Evolutionary conservation across 2,329 filamentous ascomycete species (phyloP).

Genomic region (Sclerotinia borealis): DNA sequence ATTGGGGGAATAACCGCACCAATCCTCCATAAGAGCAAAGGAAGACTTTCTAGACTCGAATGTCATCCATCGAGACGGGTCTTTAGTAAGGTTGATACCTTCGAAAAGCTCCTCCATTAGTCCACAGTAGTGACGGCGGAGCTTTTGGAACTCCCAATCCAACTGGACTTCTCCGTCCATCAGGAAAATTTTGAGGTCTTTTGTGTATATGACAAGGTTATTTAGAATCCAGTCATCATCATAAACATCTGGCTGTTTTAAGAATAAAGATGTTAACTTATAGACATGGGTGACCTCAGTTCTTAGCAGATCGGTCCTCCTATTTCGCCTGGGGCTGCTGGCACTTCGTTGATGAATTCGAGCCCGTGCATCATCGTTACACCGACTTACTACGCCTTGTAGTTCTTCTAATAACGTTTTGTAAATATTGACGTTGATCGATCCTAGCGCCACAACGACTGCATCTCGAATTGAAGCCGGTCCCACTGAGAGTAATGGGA

Average conservation of each 20-base stretch:
- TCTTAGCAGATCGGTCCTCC: conserved; percentile 77
- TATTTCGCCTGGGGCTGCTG: conserved; percentile 75
- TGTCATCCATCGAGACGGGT: conserved; percentile 90
- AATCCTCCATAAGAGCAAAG: conserved; percentile 96
- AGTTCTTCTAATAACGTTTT: conserved; percentile 84
- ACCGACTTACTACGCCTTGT: conserved; percentile 77
- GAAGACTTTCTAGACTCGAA: conserved; percentile 95
- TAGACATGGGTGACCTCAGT: conserved; percentile 97
- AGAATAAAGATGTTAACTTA: conserved; percentile 84
- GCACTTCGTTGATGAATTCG: conserved; percentile 81
- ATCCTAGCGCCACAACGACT: conserved; percentile 85
- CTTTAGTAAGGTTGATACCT: conserved; percentile 76
- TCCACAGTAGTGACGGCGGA: conserved; percentile 90
- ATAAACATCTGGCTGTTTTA: conserved; percentile 71
- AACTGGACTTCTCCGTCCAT: conserved; percentile 93
- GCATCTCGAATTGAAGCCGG: conserved; percentile 80
- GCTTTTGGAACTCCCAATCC: conserved; percentile 88
- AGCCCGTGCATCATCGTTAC: conserved; percentile 81
- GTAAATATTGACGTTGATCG: conserved; percentile 92
- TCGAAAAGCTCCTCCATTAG: conserved; percentile 90
- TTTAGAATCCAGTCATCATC: conserved; percentile 85
- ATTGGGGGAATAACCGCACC: conserved; percentile 96
- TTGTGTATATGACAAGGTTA: conserved; percentile 83
- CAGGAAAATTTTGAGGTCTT: conserved; percentile 86
- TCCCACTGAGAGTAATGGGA: conserved; percentile 75